These are phyloP conservation scores for Lippia alba DNA, from an alignment of 305 asterid species.

Conservation along the genomic window DNA sequence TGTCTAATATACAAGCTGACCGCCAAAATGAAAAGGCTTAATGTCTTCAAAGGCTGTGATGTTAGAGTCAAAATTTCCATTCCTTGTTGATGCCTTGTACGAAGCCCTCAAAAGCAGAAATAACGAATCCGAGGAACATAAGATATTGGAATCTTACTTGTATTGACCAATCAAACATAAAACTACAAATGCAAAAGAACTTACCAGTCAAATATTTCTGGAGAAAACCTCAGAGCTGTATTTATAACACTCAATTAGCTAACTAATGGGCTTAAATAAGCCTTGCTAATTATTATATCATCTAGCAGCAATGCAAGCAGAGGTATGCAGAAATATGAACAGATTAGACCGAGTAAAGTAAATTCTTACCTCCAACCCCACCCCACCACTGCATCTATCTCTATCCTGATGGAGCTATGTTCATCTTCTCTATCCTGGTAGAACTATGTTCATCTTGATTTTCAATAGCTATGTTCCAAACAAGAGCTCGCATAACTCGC, in stretches of 20 bases:
- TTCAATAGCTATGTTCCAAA: too few relatives aligned
- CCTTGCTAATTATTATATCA: background rate
- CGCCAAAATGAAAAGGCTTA: constrained; percentile 65
- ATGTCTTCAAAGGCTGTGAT: constrained; percentile 64
- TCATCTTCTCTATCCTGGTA: too few relatives aligned
- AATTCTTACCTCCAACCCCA: too few relatives aligned
- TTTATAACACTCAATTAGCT: too few relatives aligned
- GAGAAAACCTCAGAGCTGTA: too few relatives aligned
- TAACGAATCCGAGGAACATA: constrained; percentile 17
- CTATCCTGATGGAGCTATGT: too few relatives aligned
- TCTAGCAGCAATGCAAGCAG: background rate
- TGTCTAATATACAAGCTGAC: constrained; percentile 55
- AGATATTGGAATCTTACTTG: background rate
- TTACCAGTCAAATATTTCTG: too few relatives aligned
- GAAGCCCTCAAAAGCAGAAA: constrained; percentile 54
- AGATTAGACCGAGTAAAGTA: background rate
- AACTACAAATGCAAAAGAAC: too few relatives aligned
- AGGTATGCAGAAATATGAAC: background rate
- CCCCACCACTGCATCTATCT: too few relatives aligned
- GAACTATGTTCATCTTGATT: too few relatives aligned
- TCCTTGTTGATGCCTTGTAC: constrained; percentile 60
- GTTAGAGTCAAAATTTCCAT: constrained; percentile 57
- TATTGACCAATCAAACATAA: background rate
- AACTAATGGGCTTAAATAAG: too few relatives aligned
- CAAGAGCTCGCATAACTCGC: too few relatives aligned